Evolutionary conservation across 2,329 filamentous ascomycete species (phyloP), one percentile per base, ranked within the genome.

Genomic region (Verticillium nubilum): DNA sequence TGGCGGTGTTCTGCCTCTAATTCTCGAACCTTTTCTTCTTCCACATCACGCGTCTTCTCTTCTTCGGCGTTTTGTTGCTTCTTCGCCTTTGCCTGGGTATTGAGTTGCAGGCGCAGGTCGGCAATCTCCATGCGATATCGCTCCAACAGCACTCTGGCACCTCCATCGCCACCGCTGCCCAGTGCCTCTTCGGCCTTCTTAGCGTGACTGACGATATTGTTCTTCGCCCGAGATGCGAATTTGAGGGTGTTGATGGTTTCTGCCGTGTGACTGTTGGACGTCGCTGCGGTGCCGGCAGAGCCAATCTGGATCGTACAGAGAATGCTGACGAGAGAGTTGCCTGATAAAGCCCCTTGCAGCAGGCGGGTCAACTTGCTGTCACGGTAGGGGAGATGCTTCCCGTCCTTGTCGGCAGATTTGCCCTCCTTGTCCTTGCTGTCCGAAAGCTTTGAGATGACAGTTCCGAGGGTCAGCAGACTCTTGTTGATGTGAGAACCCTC

Each of bases 401-500:
- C 89, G 66, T 96, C 91, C 69, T 92, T 93, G 67, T 96, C 92
- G 17, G 76, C 81, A 5, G 81, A 78, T 69, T 89, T 90, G 57
- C 83, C 84, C 60, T 90, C 83, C 73, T 92, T 94, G 50, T 96
- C 91, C 70, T 96, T 96, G 68, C 89, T 86, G 59, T 92, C 91
- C 1, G 94, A 96, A n/a, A 99, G 80, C 64, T 90, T 90, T 12
- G 91, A 90, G 71, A 99, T 97, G 68, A 99, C 95, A 1, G 92
- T 99, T 57, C 95, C 95, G 3, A 99, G 80, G 0, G 95, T 99
- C 60, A 99, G 85, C 69, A 99, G 77, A 73, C 92, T 97, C 78
- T 98, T 98, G 80, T 99, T 99, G 77, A 99, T 99, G 72, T 99
- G 95, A 13, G 94, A 94, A 63, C 95, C 95, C 75, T 99, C 95